A percentile compares a stretch with the other conserved stretches of the same genome.
Evolutionary conservation across 208 protist species (phyloP).

Genomic region (Porcisia hertigi): DNA sequence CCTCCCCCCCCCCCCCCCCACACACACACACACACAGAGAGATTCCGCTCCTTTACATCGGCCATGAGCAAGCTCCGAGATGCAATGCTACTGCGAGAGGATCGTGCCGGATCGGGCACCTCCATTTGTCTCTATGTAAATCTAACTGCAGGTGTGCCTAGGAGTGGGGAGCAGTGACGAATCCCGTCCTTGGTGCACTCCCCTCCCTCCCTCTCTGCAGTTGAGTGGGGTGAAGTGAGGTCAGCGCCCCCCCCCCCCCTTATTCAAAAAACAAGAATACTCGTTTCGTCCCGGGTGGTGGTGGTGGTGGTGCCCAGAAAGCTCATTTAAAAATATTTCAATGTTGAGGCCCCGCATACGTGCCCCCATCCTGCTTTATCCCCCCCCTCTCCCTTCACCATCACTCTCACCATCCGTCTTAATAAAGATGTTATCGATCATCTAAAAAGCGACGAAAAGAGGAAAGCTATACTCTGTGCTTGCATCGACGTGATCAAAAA

Average conservation of each 20-base stretch:
- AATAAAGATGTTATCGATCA: neutral
- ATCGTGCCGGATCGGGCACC: neutral
- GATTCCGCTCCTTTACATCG: neutral
- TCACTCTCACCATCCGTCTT: no score
- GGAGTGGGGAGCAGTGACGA: neutral
- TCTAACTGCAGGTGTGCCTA: neutral
- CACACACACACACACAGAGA: neutral
- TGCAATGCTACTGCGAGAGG: neutral
- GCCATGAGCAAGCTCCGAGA: neutral
- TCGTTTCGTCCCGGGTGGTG: neutral
- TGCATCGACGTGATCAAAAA: neutral
- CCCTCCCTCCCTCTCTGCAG: neutral
- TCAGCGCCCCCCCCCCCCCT: neutral
- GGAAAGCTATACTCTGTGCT: neutral
- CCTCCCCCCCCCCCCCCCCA: no score
- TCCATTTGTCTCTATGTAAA: neutral
- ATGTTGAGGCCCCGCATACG: no score
- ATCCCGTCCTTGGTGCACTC: neutral
- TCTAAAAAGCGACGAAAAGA: no score
- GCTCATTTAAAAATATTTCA: no score
- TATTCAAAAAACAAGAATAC: no score
- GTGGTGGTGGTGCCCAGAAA: no score
- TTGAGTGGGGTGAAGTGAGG: neutral
- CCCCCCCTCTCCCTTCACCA: no score
- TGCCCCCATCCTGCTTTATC: no score